These are phyloP conservation scores for Wallemia ichthyophaga DNA, from an alignment of 1,284 basidiomycete species.

Conservation along the genomic window DNA sequence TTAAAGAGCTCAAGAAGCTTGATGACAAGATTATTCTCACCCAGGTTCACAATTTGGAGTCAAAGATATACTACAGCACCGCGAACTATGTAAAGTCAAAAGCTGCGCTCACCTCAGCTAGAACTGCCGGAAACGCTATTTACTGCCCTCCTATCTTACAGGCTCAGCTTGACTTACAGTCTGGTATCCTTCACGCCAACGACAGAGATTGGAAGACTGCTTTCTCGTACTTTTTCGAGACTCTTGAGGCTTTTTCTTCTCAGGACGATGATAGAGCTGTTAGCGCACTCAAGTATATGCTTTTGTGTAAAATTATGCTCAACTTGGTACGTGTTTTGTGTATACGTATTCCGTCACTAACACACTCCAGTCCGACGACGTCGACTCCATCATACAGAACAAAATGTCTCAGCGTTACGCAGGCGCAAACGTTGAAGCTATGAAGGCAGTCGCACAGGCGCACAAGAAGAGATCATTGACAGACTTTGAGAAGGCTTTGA, in stretches of 20 bases:
- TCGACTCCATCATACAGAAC: slow-evolving; percentile 49
- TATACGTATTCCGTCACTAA: neutral
- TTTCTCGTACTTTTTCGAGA: slow-evolving; percentile 93
- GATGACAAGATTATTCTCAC: slow-evolving; percentile 97
- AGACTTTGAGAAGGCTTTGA: slow-evolving; percentile 59
- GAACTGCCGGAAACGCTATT: slow-evolving; percentile 85
- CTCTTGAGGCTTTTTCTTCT: slow-evolving; percentile 60
- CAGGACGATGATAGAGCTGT: slow-evolving; percentile 28
- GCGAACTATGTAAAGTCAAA: slow-evolving; percentile 87
- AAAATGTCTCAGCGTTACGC: slow-evolving; percentile 70
- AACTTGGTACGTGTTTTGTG: slow-evolving; percentile 32
- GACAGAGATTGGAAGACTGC: slow-evolving; percentile 94
- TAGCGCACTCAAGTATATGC: slow-evolving; percentile 86
- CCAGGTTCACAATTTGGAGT: slow-evolving; percentile 82
- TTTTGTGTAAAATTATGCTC: slow-evolving; percentile 93
- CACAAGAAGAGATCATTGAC: slow-evolving; percentile 67
- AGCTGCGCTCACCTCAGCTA: slow-evolving; percentile 68
- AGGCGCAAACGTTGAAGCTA: slow-evolving; percentile 52
- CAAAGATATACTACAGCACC: slow-evolving; percentile 61
- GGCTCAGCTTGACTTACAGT: slow-evolving; percentile 70
- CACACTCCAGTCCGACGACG: slow-evolving; percentile 49
- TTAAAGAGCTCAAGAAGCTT: slow-evolving; percentile 66
- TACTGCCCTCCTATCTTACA: slow-evolving; percentile 88
- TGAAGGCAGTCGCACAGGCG: slow-evolving; percentile 80
- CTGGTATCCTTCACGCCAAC: slow-evolving; percentile 72